Base-by-base conservation (phyloP, 768 basidiomycete genomes). In the Xerocomellus intermedius region DNA sequence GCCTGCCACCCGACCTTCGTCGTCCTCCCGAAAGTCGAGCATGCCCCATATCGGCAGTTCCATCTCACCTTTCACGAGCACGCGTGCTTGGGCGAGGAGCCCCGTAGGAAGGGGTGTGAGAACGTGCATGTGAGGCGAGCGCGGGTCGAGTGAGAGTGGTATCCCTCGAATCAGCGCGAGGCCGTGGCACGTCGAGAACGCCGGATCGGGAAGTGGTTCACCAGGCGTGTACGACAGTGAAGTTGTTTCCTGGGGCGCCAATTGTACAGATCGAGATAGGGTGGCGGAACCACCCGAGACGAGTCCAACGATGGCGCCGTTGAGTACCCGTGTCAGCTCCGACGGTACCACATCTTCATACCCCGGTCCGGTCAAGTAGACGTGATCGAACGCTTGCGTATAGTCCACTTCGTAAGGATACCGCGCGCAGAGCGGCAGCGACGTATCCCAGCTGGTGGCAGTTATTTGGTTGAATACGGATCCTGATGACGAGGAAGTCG, bases 41-140 rank as follows among this genome's bases (percentile, higher is more conserved):
- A 93, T 83, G 0, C 88, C 93, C 84, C 88, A 89, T 1, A 94
- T 75, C 0, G 94, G 94, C 0, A 97, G 71, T 69, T 95, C 93
- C 63, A 94, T 75, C 66, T 94, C 92, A 8, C 94, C 94, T 69
- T 90, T 94, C 43, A 96, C 84, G 4, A 96, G 58, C 3, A 49
- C 21, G 2, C 65, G 63, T 1, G 67, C 51, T 19, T 54, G 62
- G 0, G 64, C 58, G 3, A 96, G 76, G 1, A 77, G 39, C 0
- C 64, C 50, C 0, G 80, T 71, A 0, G 86, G 83, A 1, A 94
- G 56, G 0, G 95, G 92, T 0, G 94, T 93, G 35, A 97, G 74
- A n/a, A 97, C 60, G 33, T 96, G 93, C 35, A 95, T 71, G 41
- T 55, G 52, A 4, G 58, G 58, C 35, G 64, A 55, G 32, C 55